Evolutionary conservation across 169 alveolate species (phyloP), one percentile per base, ranked within the genome.

Genomic region (Cryptosporidium viatorum): DNA sequence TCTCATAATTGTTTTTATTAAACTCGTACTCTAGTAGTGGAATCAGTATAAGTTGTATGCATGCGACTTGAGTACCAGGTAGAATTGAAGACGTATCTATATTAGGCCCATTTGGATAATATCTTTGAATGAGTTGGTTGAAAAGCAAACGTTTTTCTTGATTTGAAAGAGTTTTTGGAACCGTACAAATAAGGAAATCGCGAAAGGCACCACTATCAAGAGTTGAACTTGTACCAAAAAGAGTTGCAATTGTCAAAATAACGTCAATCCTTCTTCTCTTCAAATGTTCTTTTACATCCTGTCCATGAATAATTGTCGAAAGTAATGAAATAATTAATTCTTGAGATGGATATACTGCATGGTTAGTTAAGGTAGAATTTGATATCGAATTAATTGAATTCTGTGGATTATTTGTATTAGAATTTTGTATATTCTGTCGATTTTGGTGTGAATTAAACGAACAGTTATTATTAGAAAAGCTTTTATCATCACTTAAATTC

Each of bases 181-280:
- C 89, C 7, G 73, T 80, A 26, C 65, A 80, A 65, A 80, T 80
- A 26, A 80, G 89, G 62, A 80, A 80, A 80, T 80, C 89, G 18
- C 89, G 89, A 50, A 80, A 52, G 4, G 75, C 51, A 8, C 89
- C 89, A 29, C 37, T 59, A 29, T 80, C 89, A n/a, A 80, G 39
- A n/a, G 89, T 80, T 26, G 89, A 60, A 33, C 89, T 80, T 60
- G 89, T 80, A 67, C 89, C 89, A 59, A 80, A 80, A 59, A 80
- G 65, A n/a, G 89, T 80, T 39, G 89, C 89, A 62, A 80, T 80
- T 9, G 89, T 80, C 26, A 80, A 62, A 39, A 80, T 52, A n/a
- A 80, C 89, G 48, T 80, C 89, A 9, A 80, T 80, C 43, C 89
- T 80, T 41, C 89, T 80, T 29, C 89, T 80, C 21, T 31, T 80